Base-by-base conservation (phyloP, 352 stramenopile species). In the Aphanomyces astaci region DNA sequence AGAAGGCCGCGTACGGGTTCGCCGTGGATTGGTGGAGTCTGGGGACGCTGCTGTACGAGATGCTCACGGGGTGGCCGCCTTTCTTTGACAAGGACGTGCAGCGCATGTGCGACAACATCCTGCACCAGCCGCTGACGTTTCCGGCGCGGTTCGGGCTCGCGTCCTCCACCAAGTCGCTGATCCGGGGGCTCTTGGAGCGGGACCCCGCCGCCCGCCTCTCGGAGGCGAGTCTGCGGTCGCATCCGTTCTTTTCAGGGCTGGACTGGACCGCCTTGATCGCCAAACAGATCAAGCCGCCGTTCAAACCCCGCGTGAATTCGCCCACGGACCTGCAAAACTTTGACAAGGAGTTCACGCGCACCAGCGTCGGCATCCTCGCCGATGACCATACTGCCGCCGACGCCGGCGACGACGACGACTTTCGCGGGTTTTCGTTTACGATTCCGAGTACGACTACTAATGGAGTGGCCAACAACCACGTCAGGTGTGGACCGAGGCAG, bases 11-110 rank as follows among this genome's bases (percentile, higher is more conserved):
- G 71, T 96, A 97, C 66, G 91, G 92, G 62, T 97, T 93, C 57
- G 86, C 84, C 0, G 90, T 98, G 7, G 92, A 98, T 70, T 98
- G 91, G 90, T 98, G 92, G 92, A 96, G 86, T 57, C 79, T 98
- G 4, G 92, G 92, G 27, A 96, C 88, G 51, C 79, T 98, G 51
- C 89, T 98, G 74, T 97, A 96, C 72, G 92, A 98, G 75, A 98
- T 98, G 92, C 83, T 98, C 53, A 97, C 88, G 27, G 92, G 92
- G 7, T 94, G 89, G 85, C 92, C 92, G 30, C 92, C 92, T 31
- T 97, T 96, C 75, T 97, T 97, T 69, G 87, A 96, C 63, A 87
- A 80, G 60, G 96, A 97, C 73, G 92, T 94, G 43, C 82, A 96
- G 57, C 79, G 87, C 49, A 96, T 97, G 87, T 97, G 86, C 76